Base-by-base conservation (phyloP, 2,329 filamentous ascomycete genomes). In the Xylariaceae sp. region DNA sequence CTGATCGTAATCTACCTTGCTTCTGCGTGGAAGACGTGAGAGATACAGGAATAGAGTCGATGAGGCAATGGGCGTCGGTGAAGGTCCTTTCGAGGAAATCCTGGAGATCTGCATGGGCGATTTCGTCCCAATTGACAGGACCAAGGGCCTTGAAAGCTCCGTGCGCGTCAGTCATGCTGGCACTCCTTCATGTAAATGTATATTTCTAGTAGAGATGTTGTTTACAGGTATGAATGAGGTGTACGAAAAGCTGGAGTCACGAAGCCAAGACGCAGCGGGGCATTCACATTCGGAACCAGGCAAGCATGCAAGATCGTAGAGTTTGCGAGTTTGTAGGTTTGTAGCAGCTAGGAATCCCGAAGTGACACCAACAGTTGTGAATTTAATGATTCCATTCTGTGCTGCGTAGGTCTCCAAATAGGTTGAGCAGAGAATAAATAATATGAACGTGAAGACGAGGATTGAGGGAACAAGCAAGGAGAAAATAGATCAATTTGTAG, bases 21-120 rank as follows among this genome's bases (percentile, higher is more conserved):
- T 70, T 77, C 69, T 69, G 73, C 62, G 63, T 70, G 66, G 76
- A 77, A 2, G 80, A 74, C 10, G 80, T 70, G 21, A 54, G 48
- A n/a, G 65, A 62, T 19, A 78, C 79, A 2, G 91, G 91, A 1
- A 96, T 83, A 5, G 91, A 93, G 67, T 93, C 89, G 65, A 89
- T 78, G 53, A 96, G 82, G 18, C 88, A 77, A 66, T 91, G 88
- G 19, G 86, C 85, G 57, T 89, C 81, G 23, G 75, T 75, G 70
- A 93, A 89, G 56, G 89, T 84, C 42, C 79, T 74, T 54, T 75
- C 67, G 42, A 89, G 72, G 68, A 86, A 87, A 7, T 75, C 65
- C 19, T 78, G 74, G 41, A 87, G 78, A 55, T 80, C 74, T 45
- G 83, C 75, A 20, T 74, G 70, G 37, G 63, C 57, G 65, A 73